Base-by-base conservation (phyloP, 768 basidiomycete species). In the Saitozyma sp. region DNA sequence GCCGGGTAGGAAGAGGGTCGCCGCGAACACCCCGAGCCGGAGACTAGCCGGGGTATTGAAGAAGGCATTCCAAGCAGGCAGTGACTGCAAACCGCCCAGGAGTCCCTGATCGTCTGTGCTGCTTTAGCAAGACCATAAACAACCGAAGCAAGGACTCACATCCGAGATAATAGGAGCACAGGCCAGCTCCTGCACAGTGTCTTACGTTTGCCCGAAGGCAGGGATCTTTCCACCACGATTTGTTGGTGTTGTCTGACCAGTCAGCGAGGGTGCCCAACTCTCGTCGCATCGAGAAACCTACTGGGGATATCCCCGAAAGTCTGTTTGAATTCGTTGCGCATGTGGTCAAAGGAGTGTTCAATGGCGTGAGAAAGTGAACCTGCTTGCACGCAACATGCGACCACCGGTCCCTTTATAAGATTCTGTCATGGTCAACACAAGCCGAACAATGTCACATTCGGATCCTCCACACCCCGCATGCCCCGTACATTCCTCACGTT, bases 191-290 rank as follows among this genome's bases (percentile, higher is more conserved):
- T 6, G 42, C 39, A 58, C 57, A 50, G 39, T 51, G 20, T 14
- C 9, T 9, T 3, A 61, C 45, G 39, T 58, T 61, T 19, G 19
- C 16, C 13, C 59, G 38, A 8, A 61, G 43, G 9, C 51, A 38
- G 8, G 52, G 37, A 43, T 61, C 59, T 20, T 55, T 54, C 52
- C 53, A 61, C 59, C 59, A 61, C 16, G 38, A 13, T 9, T 10
- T 9, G 37, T 54, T 37, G 41, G 59, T 55, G 43, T 61, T 61
- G 53, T 61, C 59, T 60, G 45, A 14, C 19, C 17, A 8, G 57
- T 29, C 29, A 29, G 29, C 29, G 29, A 29, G 2, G 29, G 29
- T 5, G 29, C 29, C 29, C 29, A 5, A 29, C 29, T 29, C 29
- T 29, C 29, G 29, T 29, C 2, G 29, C 5, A 29, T 2, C 29